Conservation (phyloP, 768 basidiomycete species). For the Lactarius evosmus region DNA sequence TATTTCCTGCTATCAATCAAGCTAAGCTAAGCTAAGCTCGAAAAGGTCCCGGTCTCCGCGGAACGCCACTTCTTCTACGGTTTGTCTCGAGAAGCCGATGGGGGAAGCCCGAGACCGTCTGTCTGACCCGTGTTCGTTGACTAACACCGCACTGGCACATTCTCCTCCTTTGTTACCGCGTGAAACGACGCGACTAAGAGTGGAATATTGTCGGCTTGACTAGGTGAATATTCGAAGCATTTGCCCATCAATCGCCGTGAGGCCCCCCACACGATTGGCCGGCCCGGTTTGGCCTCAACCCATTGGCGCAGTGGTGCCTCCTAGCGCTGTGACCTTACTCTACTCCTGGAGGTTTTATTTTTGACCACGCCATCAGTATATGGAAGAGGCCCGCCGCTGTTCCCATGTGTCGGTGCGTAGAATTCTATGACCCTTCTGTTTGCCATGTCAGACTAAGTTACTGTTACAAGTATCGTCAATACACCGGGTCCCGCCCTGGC, state of each 20-base stretch:
- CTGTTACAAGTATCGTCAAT: background rate
- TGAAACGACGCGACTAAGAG: background rate
- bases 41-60: constrained; percentile 17
- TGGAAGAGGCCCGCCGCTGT: background rate
- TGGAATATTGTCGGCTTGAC: constrained; percentile 16
- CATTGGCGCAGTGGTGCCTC: no score
- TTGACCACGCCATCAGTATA: background rate
- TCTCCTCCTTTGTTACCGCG: constrained; percentile 13
- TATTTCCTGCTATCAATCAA: background rate
- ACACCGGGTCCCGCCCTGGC: background rate
- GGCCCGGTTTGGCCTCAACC: background rate
- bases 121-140: constrained; percentile 11
- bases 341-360: background rate
- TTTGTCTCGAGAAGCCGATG: constrained; percentile 18
- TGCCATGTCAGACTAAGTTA: background rate
- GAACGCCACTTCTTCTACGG: constrained; percentile 24
- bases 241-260: constrained; percentile 12
- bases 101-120: background rate
- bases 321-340: background rate
- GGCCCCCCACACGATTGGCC: background rate
- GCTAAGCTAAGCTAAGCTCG: constrained; percentile 11
- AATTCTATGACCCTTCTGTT: background rate
- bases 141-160: constrained; percentile 11
- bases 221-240: constrained; percentile 11
- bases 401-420: background rate